Evolutionary conservation across 305 asterid genomes (phyloP), one percentile per base, ranked within the genome.

Genomic region (Fraxinus velutina): DNA sequence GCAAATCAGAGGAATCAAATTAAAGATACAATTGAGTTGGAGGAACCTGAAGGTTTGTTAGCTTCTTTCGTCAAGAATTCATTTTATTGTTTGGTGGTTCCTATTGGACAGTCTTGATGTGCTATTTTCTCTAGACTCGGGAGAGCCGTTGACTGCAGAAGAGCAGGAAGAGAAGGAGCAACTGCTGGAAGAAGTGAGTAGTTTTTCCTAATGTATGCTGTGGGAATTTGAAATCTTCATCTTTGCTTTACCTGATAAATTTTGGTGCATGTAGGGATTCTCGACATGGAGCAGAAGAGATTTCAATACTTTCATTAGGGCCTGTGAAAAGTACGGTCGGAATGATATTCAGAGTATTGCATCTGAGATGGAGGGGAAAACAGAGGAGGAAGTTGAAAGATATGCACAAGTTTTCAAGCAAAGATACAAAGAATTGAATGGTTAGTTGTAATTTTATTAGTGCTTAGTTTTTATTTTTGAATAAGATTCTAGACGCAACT

Each of bases 251-350:
- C 39, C 78, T 78, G 84, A 73, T 55, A 44, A 32, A 82, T 57
- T 60, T 17, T 87, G 73, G 55, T 74, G 82, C 32, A 3, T 86
- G 70, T 77, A 96, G 99, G 99, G 99, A 68, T 96, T 96, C 81
- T 92, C 99, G 76, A 78, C 97, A 17, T 96, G 98, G 98, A 96
- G 98, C 90, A 27, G 30, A 27, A 27, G 30, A 27, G 30, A 27
- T 85, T 96, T 96, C 90, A 94, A 90, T 83, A 82, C 97, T 79
- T 96, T 94, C 89, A 94, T 93, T 88, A 89, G 98, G 92, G 97
- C 99, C 68, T 94, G 98, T 85, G 99, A 96, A 87, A 96, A 94
- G 86, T 94, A 93, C 80, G 98, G 99, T 62, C 92, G 99, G 76
- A 87, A 87, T 84, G 98, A 96, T 82, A 90, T 94, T 24, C 86